These are phyloP conservation scores for Citrus reticulata DNA, from an alignment of 345 rosid genomes.

Conservation along the genomic window DNA sequence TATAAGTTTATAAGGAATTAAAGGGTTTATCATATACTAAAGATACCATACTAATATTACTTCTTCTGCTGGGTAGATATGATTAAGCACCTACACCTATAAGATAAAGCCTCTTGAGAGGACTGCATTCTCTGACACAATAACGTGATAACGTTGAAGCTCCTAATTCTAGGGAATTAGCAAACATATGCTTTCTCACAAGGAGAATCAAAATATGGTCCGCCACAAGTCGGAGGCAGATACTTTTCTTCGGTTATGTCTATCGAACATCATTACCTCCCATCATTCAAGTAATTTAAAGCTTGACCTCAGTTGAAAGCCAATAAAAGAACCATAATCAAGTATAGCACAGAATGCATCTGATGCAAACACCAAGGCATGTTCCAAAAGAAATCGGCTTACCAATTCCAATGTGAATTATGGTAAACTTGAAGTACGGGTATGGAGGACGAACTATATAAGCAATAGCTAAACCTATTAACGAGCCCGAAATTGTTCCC, in stretches of 20 bases:
- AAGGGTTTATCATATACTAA: background rate
- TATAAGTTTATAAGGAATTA: background rate
- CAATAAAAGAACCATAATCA: background rate
- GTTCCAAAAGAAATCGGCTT: constrained; percentile 20
- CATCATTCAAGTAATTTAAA: background rate
- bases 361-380: background rate
- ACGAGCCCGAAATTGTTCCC: constrained; percentile 64
- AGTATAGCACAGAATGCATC: background rate
- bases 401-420: constrained; percentile 88
- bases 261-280: background rate
- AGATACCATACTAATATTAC: background rate
- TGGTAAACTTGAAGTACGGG: constrained; percentile 92
- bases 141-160: background rate
- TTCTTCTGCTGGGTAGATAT: background rate
- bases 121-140: background rate
- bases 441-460: constrained; percentile 76
- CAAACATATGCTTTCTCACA: background rate
- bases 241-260: background rate
- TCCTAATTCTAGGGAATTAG: background rate
- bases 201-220: background rate
- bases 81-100: background rate
- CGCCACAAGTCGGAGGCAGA: background rate
- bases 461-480: constrained; percentile 70
- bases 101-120: background rate
- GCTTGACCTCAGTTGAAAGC: background rate